Conservation (phyloP, 495 filamentous ascomycete species). For the Parachaetomium inaequale region DNA sequence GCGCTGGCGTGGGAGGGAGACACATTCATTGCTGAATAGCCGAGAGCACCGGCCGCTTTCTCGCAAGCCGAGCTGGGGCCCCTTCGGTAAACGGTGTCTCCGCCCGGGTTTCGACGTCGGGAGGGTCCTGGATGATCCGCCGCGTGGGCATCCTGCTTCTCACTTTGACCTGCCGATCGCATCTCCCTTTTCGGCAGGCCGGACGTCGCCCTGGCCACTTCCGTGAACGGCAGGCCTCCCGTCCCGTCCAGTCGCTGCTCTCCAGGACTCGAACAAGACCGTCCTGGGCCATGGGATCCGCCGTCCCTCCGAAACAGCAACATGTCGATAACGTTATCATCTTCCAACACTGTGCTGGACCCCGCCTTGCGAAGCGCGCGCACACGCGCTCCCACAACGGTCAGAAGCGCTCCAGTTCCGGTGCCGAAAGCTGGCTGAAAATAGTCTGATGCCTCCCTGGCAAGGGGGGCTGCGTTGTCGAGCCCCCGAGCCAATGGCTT, state of each 20-base stretch:
- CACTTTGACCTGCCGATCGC: slow-evolving; percentile 15
- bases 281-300: background rate
- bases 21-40: background rate
- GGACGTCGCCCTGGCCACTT: slow-evolving; percentile 12
- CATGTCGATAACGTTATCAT: background rate
- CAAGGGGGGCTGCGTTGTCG: background rate
- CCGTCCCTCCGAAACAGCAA: background rate
- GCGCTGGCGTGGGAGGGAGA: too few species aligned
- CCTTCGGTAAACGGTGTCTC: background rate
- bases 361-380: background rate
- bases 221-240: background rate
- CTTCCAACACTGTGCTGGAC: background rate
- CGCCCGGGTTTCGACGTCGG: slow-evolving; percentile 11
- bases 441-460: too few species aligned
- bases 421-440: background rate
- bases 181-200: slow-evolving; percentile 27
- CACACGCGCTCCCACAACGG: background rate
- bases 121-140: slow-evolving; percentile 10
- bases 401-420: background rate
- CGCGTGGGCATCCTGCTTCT: background rate
- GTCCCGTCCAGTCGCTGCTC: background rate
- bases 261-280: background rate
- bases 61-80: background rate
- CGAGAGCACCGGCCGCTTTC: background rate
- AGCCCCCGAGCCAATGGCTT: slow-evolving; percentile 11